Evolutionary conservation across 257 asterid species (phyloP).

Genomic region (Solanum paucissectum): DNA sequence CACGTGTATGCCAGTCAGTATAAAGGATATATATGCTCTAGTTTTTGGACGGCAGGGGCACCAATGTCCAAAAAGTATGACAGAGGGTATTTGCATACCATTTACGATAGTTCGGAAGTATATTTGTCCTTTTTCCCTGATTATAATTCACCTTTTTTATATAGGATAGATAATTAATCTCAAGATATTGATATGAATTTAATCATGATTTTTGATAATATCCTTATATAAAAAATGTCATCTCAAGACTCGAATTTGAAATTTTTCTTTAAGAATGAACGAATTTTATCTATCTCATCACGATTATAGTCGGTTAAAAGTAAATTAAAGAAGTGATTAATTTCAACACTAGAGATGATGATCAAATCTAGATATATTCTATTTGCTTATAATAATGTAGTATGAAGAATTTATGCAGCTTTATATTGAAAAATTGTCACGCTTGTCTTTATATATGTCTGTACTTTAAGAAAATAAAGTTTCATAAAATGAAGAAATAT

Average conservation of each 20-base stretch:
- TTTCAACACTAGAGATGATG: not conserved
- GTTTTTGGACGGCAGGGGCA: no score
- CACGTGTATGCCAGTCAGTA: no score
- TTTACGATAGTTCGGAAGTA: no score
- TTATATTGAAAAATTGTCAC: not conserved
- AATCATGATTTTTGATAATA: no score
- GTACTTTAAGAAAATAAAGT: not conserved
- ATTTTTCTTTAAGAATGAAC: rapidly evolving
- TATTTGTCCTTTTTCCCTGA: no score
- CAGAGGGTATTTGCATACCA: no score
- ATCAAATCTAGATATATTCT: not conserved
- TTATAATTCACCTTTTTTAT: not conserved
- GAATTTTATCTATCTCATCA: rapidly evolving
- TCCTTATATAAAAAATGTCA: not conserved
- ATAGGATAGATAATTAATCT: not conserved
- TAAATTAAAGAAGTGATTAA: not conserved
- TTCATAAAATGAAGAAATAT: not conserved
- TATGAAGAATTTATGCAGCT: not conserved
- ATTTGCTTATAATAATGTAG: not conserved
- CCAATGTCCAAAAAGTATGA: no score
- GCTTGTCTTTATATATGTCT: not conserved
- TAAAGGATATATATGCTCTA: no score
- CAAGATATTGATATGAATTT: not conserved
- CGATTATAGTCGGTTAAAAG: not conserved
- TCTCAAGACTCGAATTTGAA: not conserved